phyloP scores from a whole-genome alignment of 441 rosid genomes.

The Geranium incanum region DNA sequence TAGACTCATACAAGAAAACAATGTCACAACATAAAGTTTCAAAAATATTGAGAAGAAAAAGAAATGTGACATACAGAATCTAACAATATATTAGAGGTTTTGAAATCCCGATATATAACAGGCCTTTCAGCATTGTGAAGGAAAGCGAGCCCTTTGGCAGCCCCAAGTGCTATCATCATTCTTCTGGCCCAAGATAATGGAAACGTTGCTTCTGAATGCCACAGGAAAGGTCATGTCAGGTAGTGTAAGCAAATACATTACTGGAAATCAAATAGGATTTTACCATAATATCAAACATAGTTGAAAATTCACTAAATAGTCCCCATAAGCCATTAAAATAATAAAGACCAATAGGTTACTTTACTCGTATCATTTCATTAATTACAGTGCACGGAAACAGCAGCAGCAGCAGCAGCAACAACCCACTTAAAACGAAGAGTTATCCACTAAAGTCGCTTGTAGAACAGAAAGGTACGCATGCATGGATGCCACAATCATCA shows the following conservation, averaged over 20 bases:
- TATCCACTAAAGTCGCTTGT: not conserved
- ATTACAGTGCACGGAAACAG: not conserved
- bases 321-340: not conserved
- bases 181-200: conserved; percentile 81
- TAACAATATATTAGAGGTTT: conserved; percentile 87
- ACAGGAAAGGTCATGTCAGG: conserved; percentile 26
- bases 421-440: not conserved
- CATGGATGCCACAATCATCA: not conserved
- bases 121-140: conserved; percentile 96
- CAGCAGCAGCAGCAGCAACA: not conserved
- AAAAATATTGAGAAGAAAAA: conserved; percentile 4
- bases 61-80: conserved; percentile 61
- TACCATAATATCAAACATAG: not conserved
- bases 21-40: conserved; percentile 9
- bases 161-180: conserved; percentile 98
- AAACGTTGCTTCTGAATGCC: conserved; percentile 63
- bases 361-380: not conserved
- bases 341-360: not conserved
- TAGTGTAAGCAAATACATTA: conserved; percentile 19
- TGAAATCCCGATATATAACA: conserved; percentile 91
- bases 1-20: not conserved
- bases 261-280: conserved; percentile 10
- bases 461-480: not conserved
- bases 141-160: conserved; percentile 96
- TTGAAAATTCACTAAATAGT: not conserved